phyloP scores from a whole-genome alignment of 441 rosid genomes.

The Corymbia citriodora region DNA sequence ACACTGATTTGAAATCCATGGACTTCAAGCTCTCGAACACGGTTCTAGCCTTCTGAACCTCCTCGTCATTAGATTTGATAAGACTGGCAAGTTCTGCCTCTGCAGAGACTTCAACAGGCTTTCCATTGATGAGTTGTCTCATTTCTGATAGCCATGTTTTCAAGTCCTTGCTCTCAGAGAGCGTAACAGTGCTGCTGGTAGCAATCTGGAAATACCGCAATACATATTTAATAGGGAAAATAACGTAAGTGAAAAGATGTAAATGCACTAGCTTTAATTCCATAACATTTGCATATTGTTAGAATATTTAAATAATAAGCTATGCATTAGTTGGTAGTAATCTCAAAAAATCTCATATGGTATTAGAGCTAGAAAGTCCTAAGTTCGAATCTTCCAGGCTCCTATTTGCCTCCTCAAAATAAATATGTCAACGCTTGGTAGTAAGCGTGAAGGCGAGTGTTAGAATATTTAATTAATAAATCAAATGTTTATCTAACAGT shows the following conservation, averaged over 20 bases:
- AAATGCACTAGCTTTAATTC: background rate
- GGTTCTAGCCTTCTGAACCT: slow-evolving; percentile 5
- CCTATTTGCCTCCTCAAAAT: too few species aligned
- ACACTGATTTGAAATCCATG: slow-evolving; percentile 14
- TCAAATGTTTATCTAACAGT: too few species aligned
- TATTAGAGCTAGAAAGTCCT: too few species aligned
- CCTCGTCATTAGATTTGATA: slow-evolving; percentile 1
- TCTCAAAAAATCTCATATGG: too few species aligned
- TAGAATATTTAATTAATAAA: too few species aligned
- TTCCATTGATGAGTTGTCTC: slow-evolving; percentile 3
- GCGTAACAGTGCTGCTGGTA: background rate
- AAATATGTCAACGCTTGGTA: too few species aligned
- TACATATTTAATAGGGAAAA: background rate
- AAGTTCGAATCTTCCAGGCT: too few species aligned
- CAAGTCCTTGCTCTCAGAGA: slow-evolving; percentile 5
- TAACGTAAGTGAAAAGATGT: background rate
- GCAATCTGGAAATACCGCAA: slow-evolving; percentile 2
- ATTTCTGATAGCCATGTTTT: slow-evolving; percentile 12
- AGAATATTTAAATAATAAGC: too few species aligned
- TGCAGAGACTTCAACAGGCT: background rate
- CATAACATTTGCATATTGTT: background rate
- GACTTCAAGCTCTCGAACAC: slow-evolving; percentile 12
- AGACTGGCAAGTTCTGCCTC: slow-evolving; percentile 1
- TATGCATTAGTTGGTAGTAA: too few species aligned
- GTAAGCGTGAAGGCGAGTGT: too few species aligned